These are phyloP conservation scores for Nicotiana undulata DNA, from an alignment of 257 asterid genomes.

Conservation along the genomic window DNA sequence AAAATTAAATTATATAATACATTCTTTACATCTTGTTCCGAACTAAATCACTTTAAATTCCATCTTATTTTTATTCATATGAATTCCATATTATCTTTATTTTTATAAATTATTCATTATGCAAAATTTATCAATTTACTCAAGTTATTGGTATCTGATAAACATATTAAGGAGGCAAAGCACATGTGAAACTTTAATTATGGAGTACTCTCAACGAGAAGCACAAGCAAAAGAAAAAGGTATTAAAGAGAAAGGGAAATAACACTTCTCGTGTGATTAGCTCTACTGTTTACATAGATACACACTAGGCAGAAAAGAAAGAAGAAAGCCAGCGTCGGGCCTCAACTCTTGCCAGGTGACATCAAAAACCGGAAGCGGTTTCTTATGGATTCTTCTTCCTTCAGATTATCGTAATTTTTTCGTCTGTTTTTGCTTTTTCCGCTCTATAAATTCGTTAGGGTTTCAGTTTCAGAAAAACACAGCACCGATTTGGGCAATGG, in stretches of 20 bases:
- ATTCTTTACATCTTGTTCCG: no score
- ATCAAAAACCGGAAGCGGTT: not conserved
- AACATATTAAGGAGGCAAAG: no score
- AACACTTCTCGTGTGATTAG: not conserved
- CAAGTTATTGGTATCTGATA: no score
- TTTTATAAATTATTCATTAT: no score
- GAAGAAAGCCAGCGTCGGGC: not conserved
- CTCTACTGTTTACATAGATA: not conserved
- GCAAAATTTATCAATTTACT: no score
- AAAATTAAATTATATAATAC: no score
- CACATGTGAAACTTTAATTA: no score
- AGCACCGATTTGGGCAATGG: not conserved
- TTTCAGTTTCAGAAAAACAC: not conserved
- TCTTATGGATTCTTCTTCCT: not conserved
- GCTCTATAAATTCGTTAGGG: not conserved
- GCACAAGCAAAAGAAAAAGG: not conserved
- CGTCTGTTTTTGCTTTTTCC: not conserved
- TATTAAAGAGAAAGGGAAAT: not conserved
- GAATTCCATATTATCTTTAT: no score
- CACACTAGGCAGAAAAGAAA: not conserved
- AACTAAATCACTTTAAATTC: no score
- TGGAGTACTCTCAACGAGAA: not conserved
- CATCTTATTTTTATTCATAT: no score
- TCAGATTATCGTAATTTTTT: not conserved
- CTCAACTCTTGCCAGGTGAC: conserved; percentile 3